Base-by-base conservation (phyloP, 331 rosid species). In the Malus hybrid region DNA sequence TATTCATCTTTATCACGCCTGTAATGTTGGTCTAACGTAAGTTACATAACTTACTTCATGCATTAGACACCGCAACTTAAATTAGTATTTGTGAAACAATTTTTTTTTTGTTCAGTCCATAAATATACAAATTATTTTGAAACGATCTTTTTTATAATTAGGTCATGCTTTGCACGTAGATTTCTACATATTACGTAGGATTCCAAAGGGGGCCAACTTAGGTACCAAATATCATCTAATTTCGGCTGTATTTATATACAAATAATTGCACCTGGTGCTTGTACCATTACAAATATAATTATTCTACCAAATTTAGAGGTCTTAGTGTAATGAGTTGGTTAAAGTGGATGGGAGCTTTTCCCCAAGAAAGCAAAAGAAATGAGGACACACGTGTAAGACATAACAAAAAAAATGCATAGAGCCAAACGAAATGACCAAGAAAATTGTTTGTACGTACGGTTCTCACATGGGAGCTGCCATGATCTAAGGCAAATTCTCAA, bases 391-490 rank as follows among this genome's bases (percentile, higher is more conserved):
- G 98, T 89, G 96, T 83, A 82, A 77, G 75, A 50, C 76, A 86
- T 20, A 33, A 80, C 65, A 65, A 42, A 77, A 44, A 71, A 15
- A 60, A 76, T 75, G 64, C 57, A 80, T 68, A 74, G 81, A 55
- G 56, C 69, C 74, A 72, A 84, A 71, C 67, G 85, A 83, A 81
- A 72, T 39, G 81, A 81, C 82, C 74, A 82, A 83, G 59, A 71
- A 77, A 63, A 81, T 69, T 68, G 50, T 75, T 57, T 8, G 74
- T 57, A 62, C 66, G 74, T 76, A 59, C 69, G 87, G 46, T 74
- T n/a, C 27, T 80, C 96, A 90, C 97, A 89, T 86, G 98, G 96
- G 74, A 62, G 36, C 80, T 76, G 77, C 85, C 89, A 73, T 80
- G 76, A 83, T 92, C 76, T 71, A 78, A 77, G 85, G 89, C 56